phyloP scores from a whole-genome alignment of 2,329 filamentous ascomycete species.

The Ophiostoma perfectum region DNA sequence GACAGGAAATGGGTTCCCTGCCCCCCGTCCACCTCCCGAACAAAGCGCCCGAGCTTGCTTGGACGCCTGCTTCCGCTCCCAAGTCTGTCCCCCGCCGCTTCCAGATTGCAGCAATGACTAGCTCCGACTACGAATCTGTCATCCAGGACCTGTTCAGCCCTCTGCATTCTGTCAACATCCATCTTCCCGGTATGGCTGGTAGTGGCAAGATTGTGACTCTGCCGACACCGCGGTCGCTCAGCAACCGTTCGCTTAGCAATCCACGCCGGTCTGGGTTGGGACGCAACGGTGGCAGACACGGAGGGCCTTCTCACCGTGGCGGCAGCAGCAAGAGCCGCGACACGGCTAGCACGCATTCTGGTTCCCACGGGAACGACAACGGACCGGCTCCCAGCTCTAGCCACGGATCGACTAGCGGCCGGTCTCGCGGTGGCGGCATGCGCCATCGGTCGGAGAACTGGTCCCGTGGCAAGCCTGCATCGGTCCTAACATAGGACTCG shows the following conservation, averaged over 20 bases:
- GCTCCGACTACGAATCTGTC: slow-evolving; percentile 26
- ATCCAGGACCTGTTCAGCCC: slow-evolving; percentile 40
- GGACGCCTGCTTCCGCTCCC: slow-evolving; percentile 53
- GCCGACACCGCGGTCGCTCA: slow-evolving; percentile 25
- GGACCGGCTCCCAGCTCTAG: not conserved
- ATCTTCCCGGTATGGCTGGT: slow-evolving; percentile 42
- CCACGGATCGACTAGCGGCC: slow-evolving; percentile 20
- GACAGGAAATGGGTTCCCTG: slow-evolving; percentile 74
- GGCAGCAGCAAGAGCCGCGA: slow-evolving; percentile 21
- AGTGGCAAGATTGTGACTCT: slow-evolving; percentile 37
- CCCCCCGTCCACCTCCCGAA: slow-evolving; percentile 64
- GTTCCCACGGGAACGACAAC: slow-evolving; percentile 23
- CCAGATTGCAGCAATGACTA: slow-evolving; percentile 42
- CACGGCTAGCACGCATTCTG: slow-evolving; percentile 20
- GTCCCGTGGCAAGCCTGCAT: slow-evolving; percentile 18
- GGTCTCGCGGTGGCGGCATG: slow-evolving; percentile 19
- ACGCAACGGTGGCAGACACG: slow-evolving; percentile 20
- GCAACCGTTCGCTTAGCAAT: slow-evolving; percentile 25
- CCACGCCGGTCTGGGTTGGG: slow-evolving; percentile 17
- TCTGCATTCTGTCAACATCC: slow-evolving; percentile 39
- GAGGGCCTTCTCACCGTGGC: not conserved
- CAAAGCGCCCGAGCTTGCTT: slow-evolving; percentile 56
- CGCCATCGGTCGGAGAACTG: slow-evolving; percentile 17
- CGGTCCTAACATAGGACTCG: not conserved
- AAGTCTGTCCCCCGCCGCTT: slow-evolving; percentile 53